phyloP scores from a whole-genome alignment of 805 yeast species.

The Schwanniomyces sp. region DNA sequence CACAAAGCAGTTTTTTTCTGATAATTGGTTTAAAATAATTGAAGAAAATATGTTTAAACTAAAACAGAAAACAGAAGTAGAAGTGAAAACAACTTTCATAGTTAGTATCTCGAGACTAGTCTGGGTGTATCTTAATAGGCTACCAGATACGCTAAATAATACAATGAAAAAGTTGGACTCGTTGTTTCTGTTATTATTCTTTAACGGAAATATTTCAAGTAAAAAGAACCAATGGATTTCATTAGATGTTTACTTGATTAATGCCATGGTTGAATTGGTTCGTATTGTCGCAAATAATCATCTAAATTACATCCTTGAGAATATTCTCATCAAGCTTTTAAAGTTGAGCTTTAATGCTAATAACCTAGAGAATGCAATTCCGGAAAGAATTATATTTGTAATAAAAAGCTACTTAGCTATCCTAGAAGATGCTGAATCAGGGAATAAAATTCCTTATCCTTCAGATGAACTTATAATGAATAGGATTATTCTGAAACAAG shows the following conservation, averaged over 20 bases:
- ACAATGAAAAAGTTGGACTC: slow-evolving; percentile 76
- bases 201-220: slow-evolving; percentile 34
- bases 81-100: slow-evolving; percentile 55
- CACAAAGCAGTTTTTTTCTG: slow-evolving; percentile 70
- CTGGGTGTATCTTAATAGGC: slow-evolving; percentile 88
- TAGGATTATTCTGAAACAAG: background rate
- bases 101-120: slow-evolving; percentile 70
- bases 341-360: slow-evolving; percentile 58
- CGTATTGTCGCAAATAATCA: slow-evolving; percentile 78
- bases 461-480: slow-evolving; percentile 42
- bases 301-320: slow-evolving; percentile 76
- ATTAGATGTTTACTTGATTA: slow-evolving; percentile 58
- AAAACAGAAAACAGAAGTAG: slow-evolving; percentile 57
- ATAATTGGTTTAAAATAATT: slow-evolving; percentile 67
- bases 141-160: slow-evolving; percentile 85
- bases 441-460: slow-evolving; percentile 73
- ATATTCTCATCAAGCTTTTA: slow-evolving; percentile 69
- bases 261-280: slow-evolving; percentile 70
- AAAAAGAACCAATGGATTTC: slow-evolving; percentile 78
- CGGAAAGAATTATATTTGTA: slow-evolving; percentile 71
- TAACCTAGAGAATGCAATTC: slow-evolving; percentile 58
- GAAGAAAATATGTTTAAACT: slow-evolving; percentile 62
- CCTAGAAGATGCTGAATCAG: slow-evolving; percentile 56
- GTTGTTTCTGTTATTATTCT: slow-evolving; percentile 57
- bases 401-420: slow-evolving; percentile 72